Base-by-base conservation (phyloP, 2,329 filamentous ascomycete genomes). In the Capronia americana region DNA sequence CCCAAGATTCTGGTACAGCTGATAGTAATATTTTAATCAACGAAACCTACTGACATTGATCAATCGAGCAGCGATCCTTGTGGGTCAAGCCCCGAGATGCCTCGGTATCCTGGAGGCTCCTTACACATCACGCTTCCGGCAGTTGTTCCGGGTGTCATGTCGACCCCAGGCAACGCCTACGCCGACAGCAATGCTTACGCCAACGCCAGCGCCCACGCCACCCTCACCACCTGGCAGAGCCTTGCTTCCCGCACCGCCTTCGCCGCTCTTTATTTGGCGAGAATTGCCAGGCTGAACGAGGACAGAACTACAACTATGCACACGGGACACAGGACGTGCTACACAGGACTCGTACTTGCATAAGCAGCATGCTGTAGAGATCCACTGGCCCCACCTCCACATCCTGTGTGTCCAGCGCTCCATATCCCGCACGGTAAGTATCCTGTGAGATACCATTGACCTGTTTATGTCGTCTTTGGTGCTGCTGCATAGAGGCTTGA, bases 101-200 rank as follows among this genome's bases (percentile, higher is more conserved):
- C 57, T 59, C 48, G 58, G 58, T n/a, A 60, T 38, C 30, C 38
- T 41, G 14, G 4, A 41, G 3, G 14, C 38, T 44, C 38, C 38
- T 17, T 8, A n/a, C 38, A 11, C 38, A 12, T 50, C 20, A 12
- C 20, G 58, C 4, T 12, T 44, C 32, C 58, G 58, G 58, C 48
- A 61, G 58, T 61, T 61, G 46, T 41, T 61, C 46, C 58, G 58
- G 58, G 46, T 57, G n/a, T 34, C 34, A 44, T 11, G 30, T 34
- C 38, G n/a, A 8, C n/a, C 4, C 51, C 17, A 32, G 14, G 11
- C 28, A 7, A 20, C n/a, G 53, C 53, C 7, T 12, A 11, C 34
- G 12, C 14, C 12, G 1, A 5, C 20, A 6, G 7, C 26, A 5
- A 17, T 3, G 17, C 38, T 12, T 3, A 3, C 11, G 34, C 11